A percentile compares a stretch with the other conserved stretches of the same genome.
Conservation (phyloP, 306 rosid species). For the Pachyrhizus erosus region DNA sequence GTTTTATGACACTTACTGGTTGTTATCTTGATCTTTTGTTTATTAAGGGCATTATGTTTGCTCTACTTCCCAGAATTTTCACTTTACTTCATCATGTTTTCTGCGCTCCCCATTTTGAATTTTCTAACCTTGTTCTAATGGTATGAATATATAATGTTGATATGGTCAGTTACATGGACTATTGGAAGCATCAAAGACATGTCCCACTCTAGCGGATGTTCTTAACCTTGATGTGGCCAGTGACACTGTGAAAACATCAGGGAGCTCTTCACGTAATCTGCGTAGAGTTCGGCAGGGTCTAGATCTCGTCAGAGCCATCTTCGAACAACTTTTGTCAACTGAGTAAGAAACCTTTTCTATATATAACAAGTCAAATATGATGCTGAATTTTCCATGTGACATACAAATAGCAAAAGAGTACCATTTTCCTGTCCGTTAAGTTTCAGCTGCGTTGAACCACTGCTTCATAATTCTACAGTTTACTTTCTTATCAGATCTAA, state of each 20-base stretch:
- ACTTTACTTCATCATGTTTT: not conserved
- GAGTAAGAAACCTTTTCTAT: constrained; percentile 51
- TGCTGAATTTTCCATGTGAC: constrained; percentile 7
- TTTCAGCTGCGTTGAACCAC: constrained; percentile 10
- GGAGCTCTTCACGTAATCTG: constrained; percentile 86
- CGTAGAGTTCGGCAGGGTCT: constrained; percentile 97
- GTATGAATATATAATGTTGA: constrained; percentile 35
- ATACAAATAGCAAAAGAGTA: constrained; percentile 2
- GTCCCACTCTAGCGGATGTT: constrained; percentile 54
- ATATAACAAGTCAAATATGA: not conserved
- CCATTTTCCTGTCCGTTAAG: not conserved
- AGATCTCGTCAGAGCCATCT: constrained; percentile 87
- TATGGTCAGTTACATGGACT: constrained; percentile 70
- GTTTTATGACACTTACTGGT: not conserved
- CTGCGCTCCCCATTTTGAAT: not conserved
- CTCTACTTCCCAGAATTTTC: constrained; percentile 10
- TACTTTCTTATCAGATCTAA: not conserved
- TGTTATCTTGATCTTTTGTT: not conserved
- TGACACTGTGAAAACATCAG: constrained; percentile 65
- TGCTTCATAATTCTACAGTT: not conserved
- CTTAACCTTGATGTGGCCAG: constrained; percentile 69
- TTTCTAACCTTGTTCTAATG: constrained; percentile 32
- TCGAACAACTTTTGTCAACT: constrained; percentile 64
- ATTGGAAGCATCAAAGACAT: constrained; percentile 72
- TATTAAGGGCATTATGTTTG: not conserved